Evolutionary conservation across 768 basidiomycete species (phyloP).

Genomic region (Trametes sanguinea): DNA sequence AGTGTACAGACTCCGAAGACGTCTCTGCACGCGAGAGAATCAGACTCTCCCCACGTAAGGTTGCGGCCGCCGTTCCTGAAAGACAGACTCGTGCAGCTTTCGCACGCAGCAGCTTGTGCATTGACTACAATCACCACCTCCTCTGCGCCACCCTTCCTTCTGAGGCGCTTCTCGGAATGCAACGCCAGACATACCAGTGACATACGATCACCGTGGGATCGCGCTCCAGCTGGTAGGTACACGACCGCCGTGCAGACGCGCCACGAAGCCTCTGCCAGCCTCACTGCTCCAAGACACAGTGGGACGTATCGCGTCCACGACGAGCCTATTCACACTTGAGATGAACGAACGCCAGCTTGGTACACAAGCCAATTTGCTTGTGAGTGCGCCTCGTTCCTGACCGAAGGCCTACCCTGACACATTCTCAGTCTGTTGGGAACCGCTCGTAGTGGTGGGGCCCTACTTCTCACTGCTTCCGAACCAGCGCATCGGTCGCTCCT

Average conservation of each 20-base stretch:
- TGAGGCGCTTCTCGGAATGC: not conserved
- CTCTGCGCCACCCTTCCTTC: too few relatives aligned
- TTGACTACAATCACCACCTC: too few relatives aligned
- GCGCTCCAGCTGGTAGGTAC: too few relatives aligned
- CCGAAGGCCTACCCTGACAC: not conserved
- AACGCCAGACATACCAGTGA: not conserved
- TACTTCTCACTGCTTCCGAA: not conserved
- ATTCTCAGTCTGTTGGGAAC: slow-evolving; percentile 1
- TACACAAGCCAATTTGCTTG: not conserved
- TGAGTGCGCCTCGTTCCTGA: not conserved
- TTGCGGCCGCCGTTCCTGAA: too few relatives aligned
- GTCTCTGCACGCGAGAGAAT: too few relatives aligned
- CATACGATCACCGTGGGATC: not conserved
- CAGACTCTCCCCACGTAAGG: too few relatives aligned
- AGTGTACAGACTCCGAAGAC: too few relatives aligned
- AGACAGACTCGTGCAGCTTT: too few relatives aligned
- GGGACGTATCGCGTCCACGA: not conserved
- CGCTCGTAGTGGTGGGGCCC: not conserved
- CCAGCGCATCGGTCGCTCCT: not conserved
- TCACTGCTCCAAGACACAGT: not conserved
- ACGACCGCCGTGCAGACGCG: not conserved
- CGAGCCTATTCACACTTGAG: not conserved
- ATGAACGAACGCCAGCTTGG: not conserved
- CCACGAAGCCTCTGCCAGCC: not conserved
- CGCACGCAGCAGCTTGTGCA: too few relatives aligned